Base-by-base conservation (phyloP, 2,329 filamentous ascomycete species). In the Thyridium curvatum region DNA sequence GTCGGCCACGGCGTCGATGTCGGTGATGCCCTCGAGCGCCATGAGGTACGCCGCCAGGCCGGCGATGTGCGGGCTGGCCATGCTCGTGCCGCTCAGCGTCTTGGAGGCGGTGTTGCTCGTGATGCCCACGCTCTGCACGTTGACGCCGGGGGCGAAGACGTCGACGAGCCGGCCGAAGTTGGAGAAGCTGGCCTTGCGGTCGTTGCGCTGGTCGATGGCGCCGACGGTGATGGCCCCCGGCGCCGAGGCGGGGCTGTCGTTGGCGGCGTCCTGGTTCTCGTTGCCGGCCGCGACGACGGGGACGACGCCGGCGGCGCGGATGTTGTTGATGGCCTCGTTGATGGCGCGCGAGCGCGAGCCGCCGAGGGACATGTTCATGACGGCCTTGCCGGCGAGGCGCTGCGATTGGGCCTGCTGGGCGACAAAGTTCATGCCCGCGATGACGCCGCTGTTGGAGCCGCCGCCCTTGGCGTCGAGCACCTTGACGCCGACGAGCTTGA, bases 291-390 rank as follows among this genome's bases (percentile, higher is more conserved):
- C 74, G n/a, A 79, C 75, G 41, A 78, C 66, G 36, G 72, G 68
- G 37, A 78, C 71, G 43, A 79, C 58, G 33, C 75, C 75, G 9
- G 67, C 68, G 3, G 61, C 56, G 46, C 64, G 61, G 33, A 78
- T 54, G 30, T 59, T 60, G 48, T 71, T 55, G 42, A 51, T 70
- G 50, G 74, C 74, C n/a, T 60, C 54, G 63, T 81, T 79, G 55
- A 78, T 55, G 17, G 73, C 69, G 2, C 49, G 42, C 8, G 72
- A 77, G 32, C 47, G 52, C 41, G 59, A 55, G 18, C 74, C 74
- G 41, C 74, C 74, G 15, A 81, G 66, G 4, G 77, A 80, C 74
- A 81, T 77, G 66, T 79, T 81, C 67, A 81, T 71, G 48, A 81
- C 70, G 40, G 72, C 66, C 52, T 73, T 76, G 51, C 73, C 72